Percentiles rank a stretch among this genome's conserved stretches.
phyloP scores from a whole-genome alignment of 1,284 basidiomycete genomes.

The Melampsora medusae region DNA sequence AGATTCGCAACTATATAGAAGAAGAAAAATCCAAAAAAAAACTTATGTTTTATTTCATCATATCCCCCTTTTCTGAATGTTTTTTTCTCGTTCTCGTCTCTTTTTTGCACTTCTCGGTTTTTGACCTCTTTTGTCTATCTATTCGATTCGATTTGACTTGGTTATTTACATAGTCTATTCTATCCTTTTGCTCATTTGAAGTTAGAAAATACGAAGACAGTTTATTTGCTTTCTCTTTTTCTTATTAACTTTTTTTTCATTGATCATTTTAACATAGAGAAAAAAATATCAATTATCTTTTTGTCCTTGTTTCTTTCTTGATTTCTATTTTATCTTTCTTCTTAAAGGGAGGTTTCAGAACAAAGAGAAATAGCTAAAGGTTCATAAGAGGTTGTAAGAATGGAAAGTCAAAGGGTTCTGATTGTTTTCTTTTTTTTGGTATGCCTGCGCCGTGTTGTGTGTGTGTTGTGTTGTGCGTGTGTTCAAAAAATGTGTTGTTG shows the following conservation, averaged over 20 bases:
- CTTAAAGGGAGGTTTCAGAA: neutral
- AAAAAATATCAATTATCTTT: neutral
- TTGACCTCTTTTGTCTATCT: neutral
- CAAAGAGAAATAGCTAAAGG: too few species aligned
- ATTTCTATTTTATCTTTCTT: neutral
- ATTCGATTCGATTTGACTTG: neutral
- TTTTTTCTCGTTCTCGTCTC: neutral
- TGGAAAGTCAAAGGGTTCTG: too few species aligned
- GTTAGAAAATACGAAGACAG: neutral
- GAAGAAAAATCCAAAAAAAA: neutral
- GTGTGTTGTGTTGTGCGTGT: too few species aligned
- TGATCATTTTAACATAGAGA: neutral
- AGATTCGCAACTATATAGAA: neutral
- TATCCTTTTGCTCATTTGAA: neutral
- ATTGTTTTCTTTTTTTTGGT: too few species aligned
- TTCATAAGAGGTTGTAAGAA: too few species aligned
- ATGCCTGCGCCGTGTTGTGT: too few species aligned
- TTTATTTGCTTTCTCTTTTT: neutral
- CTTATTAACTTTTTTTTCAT: neutral
- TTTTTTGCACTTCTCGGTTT: neutral
- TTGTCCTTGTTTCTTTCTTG: constrained; percentile 2
- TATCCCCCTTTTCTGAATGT: neutral
- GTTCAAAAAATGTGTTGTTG: too few species aligned
- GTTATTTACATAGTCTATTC: neutral
- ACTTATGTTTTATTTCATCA: neutral